Base-by-base conservation (phyloP, 768 basidiomycete species). In the Favolaschia claudopus region DNA sequence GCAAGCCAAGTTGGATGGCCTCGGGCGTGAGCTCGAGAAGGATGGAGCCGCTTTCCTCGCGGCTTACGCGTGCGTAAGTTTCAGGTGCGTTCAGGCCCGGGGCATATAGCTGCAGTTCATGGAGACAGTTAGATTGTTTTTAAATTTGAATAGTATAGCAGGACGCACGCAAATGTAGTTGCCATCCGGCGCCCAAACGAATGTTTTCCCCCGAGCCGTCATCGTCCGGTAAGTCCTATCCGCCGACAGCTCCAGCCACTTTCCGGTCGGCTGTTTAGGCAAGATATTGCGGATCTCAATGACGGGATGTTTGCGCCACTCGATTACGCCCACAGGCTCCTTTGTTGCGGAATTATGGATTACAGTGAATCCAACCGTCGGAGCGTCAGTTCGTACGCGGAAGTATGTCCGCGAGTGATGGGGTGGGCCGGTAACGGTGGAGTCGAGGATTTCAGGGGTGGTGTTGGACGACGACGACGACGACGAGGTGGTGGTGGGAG, bases 381-480 rank as follows among this genome's bases (percentile, higher is more conserved):
- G 69, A n/a, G 70, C 50, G 47, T 74, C 72, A 31, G 82, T 82
- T 24, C 58, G 67, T 58, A 83, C 55, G 43, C 77, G 76, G 63
- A 81, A 79, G 20, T 74, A 75, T 19, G 77, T 75, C 57, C 76
- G 75, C 15, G 70, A 69, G 52, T 76, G 71, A 0, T n/a, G n/a
- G n/a, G n/a, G n/a, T n/a, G 82, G 78, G 1, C 81, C 81, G 46
- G 78, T 58, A 49, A 84, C 76, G 22, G 63, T 73, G 58, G 74
- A 83, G 67, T 83, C 77, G 27, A 83, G 70, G 20, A 84, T 71
- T n/a, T n/a, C n/a, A n/a, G n/a, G n/a, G n/a, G n/a, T n/a, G n/a
- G n/a, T n/a, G n/a, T n/a, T n/a, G n/a, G n/a, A n/a, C n/a, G n/a
- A n/a, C n/a, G n/a, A n/a, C n/a, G n/a, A n/a, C n/a, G n/a, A n/a